Evolutionary conservation across 2,329 filamentous ascomycete genomes (phyloP).

Genomic region (Neoascochyta sp.): DNA sequence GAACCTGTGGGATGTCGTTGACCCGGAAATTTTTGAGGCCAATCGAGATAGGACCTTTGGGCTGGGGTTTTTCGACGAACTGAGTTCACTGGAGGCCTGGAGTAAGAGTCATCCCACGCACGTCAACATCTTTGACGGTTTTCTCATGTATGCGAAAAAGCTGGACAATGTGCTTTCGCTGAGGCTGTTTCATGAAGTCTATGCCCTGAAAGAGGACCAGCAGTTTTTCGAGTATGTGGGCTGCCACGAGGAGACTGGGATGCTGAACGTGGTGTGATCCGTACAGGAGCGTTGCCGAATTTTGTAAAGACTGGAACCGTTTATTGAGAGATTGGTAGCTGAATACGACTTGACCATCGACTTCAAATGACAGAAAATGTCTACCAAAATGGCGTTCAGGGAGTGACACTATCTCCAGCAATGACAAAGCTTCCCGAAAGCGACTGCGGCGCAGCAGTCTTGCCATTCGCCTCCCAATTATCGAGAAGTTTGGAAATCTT

Average conservation of each 20-base stretch:
- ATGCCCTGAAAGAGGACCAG: slow-evolving; percentile 40
- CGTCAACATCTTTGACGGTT: slow-evolving; percentile 42
- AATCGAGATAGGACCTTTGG: slow-evolving; percentile 40
- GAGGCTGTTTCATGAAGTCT: slow-evolving; percentile 43
- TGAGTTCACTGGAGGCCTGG: slow-evolving; percentile 42
- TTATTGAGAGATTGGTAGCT: no score
- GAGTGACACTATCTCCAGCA: no score
- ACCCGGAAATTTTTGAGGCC: slow-evolving; percentile 13
- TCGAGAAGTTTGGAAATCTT: slow-evolving; percentile 9
- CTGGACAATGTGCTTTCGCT: slow-evolving; percentile 37
- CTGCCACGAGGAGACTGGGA: slow-evolving; percentile 39
- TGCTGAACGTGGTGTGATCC: slow-evolving; percentile 19
- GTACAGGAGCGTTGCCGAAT: no score
- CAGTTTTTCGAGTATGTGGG: slow-evolving; percentile 45
- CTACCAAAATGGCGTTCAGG: no score
- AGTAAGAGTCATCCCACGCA: slow-evolving; percentile 42
- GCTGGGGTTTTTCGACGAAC: slow-evolving; percentile 44
- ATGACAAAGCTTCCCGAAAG: no score
- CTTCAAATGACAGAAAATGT: no score
- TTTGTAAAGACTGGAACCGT: no score
- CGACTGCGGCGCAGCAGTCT: no score
- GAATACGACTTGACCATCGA: no score
- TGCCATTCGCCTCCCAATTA: neutral
- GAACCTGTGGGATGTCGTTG: slow-evolving; percentile 45
- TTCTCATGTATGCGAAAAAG: slow-evolving; percentile 40